Base-by-base conservation (phyloP, 83 land plant genomes). In the Thuja plicata region DNA sequence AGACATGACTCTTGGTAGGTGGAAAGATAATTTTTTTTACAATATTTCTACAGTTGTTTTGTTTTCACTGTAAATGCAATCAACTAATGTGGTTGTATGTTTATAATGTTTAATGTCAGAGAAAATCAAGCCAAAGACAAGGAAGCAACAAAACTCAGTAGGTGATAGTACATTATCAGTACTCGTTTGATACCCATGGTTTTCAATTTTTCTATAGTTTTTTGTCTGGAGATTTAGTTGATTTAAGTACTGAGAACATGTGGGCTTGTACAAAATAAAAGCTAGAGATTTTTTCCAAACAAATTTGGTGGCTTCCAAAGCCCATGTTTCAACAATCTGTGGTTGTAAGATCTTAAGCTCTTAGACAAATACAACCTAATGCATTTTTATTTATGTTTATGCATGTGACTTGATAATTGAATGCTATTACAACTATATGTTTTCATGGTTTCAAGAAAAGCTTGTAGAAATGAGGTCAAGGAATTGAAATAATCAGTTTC, bases 401-500 rank as follows among this genome's bases (percentile, higher is more conserved):
- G 8, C 70, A 27, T 54, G 19, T 16, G 16, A 37, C 17, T 11
- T 34, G 13, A 9, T 54, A 37, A 30, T 38, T 35, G 50, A 55
- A 43, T 52, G 16, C 54, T 30, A 4, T 90, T 32, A 30, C 41
- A 48, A 43, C 54, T 46, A 34, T n/a, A 32, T 81, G 78, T 30
- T 11, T 48, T 37, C 35, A 27, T 13, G 10, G 57, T 35, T 81
- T 5, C 66, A 95, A 95, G 96, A 92, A 0, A 92, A 86, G 43
- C 91, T 95, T 87, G 95, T 95, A 46, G 86, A 91, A 76, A 93
- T 92, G 88, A 95, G 96, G 91, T 90, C 96, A 54, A 93, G 91
- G 86, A 92, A 89, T 77, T 66, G 66, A 50, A 89, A 84, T 50
- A 93, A 93, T 82, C 93, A 90, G 62, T 93, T 95, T 74, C 94